Percentiles rank a stretch among this genome's conserved stretches.
Conservation (phyloP, 2,329 filamentous ascomycete species). For the Cladorrhinum sp. region DNA sequence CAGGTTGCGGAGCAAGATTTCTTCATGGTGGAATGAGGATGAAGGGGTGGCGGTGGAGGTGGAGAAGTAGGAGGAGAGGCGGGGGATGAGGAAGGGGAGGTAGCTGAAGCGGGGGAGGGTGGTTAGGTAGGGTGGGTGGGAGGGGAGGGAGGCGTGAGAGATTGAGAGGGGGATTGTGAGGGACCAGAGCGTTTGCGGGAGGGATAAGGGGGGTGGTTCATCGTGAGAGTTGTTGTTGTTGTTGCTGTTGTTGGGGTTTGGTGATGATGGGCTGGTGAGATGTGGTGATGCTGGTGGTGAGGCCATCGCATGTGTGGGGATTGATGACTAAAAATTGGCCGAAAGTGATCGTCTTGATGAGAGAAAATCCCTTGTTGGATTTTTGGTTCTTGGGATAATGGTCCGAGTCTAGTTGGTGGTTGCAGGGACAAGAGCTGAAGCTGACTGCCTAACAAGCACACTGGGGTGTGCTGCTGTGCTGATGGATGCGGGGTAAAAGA, state of each 20-base stretch:
- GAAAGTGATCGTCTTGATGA: no score
- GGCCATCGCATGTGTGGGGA: background rate
- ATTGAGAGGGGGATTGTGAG: conserved; percentile 54
- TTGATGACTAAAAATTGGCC: no score
- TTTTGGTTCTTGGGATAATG: no score
- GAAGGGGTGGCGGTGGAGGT: conserved; percentile 49
- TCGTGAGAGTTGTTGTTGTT: background rate
- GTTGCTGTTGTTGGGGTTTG: conserved; percentile 2
- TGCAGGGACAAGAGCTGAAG: no score
- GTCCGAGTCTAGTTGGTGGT: no score
- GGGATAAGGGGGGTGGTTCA: conserved; percentile 19
- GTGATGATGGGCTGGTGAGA: background rate
- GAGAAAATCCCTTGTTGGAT: no score
- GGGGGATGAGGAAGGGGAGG: conserved; percentile 55
- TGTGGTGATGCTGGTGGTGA: background rate
- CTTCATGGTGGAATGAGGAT: conserved; percentile 59
- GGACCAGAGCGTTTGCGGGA: conserved; percentile 52
- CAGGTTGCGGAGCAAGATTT: conserved; percentile 51
- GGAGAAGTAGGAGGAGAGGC: conserved; percentile 50
- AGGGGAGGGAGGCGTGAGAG: conserved; percentile 46
- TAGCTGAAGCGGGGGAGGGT: conserved; percentile 58
- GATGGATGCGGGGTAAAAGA: no score
- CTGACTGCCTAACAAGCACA: no score
- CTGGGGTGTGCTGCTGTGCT: no score
- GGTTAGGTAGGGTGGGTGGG: conserved; percentile 46